phyloP scores from a whole-genome alignment of 2,329 filamentous ascomycete species.

The Xylaria hypoxylon region DNA sequence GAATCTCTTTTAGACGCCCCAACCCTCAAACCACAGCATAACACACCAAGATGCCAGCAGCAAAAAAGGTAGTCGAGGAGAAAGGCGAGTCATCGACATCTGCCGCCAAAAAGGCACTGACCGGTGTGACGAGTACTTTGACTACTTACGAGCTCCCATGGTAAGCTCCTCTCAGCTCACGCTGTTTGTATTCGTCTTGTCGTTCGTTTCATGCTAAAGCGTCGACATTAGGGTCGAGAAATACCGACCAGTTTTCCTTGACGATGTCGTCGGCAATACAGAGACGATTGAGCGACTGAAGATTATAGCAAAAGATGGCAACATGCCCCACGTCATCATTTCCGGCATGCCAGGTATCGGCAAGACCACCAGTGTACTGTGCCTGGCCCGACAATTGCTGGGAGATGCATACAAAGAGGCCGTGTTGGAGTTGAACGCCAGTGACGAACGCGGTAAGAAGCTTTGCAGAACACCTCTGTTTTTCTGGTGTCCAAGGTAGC shows the following conservation, averaged over 20 bases:
- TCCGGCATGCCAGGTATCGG: constrained; percentile 99
- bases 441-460: constrained; percentile 82
- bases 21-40: constrained; percentile 3
- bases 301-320: constrained; percentile 97
- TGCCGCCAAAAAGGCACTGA: constrained; percentile 67
- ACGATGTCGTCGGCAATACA: constrained; percentile 97
- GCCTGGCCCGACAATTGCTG: constrained; percentile 89
- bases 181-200: neutral
- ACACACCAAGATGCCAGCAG: constrained; percentile 58
- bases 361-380: constrained; percentile 96
- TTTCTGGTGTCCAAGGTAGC: neutral
- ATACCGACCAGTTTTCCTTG: constrained; percentile 92
- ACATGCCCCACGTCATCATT: constrained; percentile 99
- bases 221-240: constrained; percentile 85
- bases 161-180: constrained; percentile 57
- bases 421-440: constrained; percentile 94
- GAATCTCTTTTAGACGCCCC: neutral
- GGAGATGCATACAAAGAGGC: constrained; percentile 97
- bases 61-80: constrained; percentile 62
- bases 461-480: neutral
- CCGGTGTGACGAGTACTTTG: constrained; percentile 62
- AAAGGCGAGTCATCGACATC: constrained; percentile 71
- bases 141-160: constrained; percentile 82
- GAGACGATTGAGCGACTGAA: constrained; percentile 97
- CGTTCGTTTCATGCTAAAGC: constrained; percentile 37